These are phyloP conservation scores for Heritiera fomes DNA, from an alignment of 345 rosid species.

Conservation along the genomic window DNA sequence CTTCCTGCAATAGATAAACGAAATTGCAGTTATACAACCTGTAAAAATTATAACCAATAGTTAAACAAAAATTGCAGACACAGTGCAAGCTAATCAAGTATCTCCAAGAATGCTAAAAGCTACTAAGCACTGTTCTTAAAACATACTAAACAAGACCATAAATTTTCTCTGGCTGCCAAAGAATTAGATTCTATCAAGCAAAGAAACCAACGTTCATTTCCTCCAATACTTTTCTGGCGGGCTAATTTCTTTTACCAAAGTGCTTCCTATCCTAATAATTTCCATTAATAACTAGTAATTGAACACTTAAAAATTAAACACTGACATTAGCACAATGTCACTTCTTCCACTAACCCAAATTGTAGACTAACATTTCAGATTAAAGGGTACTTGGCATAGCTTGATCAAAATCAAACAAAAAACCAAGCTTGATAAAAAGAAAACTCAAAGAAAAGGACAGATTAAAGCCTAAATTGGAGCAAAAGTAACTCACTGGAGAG, in stretches of 20 bases:
- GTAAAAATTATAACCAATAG: background rate
- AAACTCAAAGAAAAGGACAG: background rate
- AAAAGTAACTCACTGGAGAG: background rate
- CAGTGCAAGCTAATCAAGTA: background rate
- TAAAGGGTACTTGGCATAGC: background rate
- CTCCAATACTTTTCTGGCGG: background rate
- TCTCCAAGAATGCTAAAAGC: background rate
- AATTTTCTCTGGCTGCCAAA: constrained; percentile 6
- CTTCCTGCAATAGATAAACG: constrained; percentile 17
- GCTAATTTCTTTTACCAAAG: background rate
- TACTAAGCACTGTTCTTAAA: background rate
- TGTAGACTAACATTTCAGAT: background rate
- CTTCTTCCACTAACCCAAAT: background rate
- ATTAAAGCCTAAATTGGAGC: constrained; percentile 14
- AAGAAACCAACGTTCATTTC: background rate
- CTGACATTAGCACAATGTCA: background rate
- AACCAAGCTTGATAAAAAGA: background rate
- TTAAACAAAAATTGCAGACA: background rate
- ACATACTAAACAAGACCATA: background rate
- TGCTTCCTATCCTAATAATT: background rate
- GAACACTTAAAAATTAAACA: background rate
- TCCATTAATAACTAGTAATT: constrained; percentile 8
- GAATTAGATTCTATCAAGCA: background rate
- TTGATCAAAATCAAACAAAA: background rate
- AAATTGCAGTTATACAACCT: constrained; percentile 11